Evolutionary conservation across 2,329 filamentous ascomycete genomes (phyloP), one percentile per base, ranked within the genome.

Genomic region (Cucurbitaria berberidis): DNA sequence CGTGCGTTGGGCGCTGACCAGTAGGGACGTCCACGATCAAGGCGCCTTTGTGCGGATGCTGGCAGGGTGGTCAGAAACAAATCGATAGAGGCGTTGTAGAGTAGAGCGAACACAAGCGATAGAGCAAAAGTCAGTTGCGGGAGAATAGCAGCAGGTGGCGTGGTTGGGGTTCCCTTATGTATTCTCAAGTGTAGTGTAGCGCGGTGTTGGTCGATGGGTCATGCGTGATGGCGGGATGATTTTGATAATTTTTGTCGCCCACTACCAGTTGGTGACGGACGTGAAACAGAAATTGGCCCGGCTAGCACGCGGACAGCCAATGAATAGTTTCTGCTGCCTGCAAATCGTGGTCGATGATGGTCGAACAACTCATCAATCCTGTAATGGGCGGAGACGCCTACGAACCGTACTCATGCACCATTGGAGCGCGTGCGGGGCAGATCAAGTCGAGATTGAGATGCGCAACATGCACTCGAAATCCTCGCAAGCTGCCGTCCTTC

Each of bases 291-390:
- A 70, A 66, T 51, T 40, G 40, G 63, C 63, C 44, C 61, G 67
- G 64, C 70, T 73, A 73, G 64, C 50, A 51, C 40, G 49, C 48
- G 43, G 52, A 51, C 60, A 60, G 62, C 72, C 70, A 74, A 74
- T 73, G 48, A 55, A 56, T 46, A 26, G 56, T 49, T 48, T 47
- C 49, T 53, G 55, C 52, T 58, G 57, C 59, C 59, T 57, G 61
- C 63, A 66, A 63, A 66, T 57, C 65, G 54, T 64, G 48, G 51
- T 64, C 64, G 66, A 61, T 59, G 64, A 51, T 66, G 57, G 53
- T 64, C 67, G 72, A n/a, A 73, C 72, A 74, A 72, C 70, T 72
- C 72, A 74, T 73, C 72, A 73, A 64, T 51, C 54, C 46, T 9
- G 67, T 68, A 64, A 65, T 59, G 59, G 62, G 65, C 64, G 59